phyloP scores from a whole-genome alignment of 495 filamentous ascomycete species.

The Antarctomyces pellizariae region DNA sequence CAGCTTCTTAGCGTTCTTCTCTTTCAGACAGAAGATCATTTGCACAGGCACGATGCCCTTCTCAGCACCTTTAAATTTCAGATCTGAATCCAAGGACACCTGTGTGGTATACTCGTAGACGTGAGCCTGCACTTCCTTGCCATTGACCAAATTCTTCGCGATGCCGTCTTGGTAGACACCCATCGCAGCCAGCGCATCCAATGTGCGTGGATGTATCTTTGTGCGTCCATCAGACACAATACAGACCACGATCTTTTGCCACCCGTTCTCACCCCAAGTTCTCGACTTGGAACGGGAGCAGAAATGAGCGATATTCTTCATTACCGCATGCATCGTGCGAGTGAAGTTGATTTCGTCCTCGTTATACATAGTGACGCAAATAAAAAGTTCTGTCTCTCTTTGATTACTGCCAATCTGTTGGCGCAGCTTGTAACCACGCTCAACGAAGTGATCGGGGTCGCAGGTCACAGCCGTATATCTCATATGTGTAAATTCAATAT shows the following conservation, averaged over 20 bases:
- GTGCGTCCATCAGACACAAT: constrained; percentile 84
- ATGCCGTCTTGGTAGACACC: constrained; percentile 98
- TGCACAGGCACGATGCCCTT: constrained; percentile 98
- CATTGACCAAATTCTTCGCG: constrained; percentile 93
- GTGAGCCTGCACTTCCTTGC: constrained; percentile 62
- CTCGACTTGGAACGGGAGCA: constrained; percentile 78
- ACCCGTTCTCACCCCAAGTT: constrained; percentile 92
- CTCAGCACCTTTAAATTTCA: constrained; percentile 97
- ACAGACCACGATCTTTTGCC: constrained; percentile 98
- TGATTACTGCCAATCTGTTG: constrained; percentile 73
- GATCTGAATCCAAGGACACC: constrained; percentile 78
- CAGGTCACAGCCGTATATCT: constrained; percentile 99
- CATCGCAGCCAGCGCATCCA: constrained; percentile 91
- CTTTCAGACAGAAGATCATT: constrained; percentile 96
- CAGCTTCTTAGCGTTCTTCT: constrained; percentile 92
- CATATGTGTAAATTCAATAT: constrained; percentile 97
- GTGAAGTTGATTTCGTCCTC: constrained; percentile 93
- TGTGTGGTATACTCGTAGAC: constrained; percentile 99
- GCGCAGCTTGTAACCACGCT: constrained; percentile 77
- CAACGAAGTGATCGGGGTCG: constrained; percentile 85
- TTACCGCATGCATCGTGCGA: constrained; percentile 94
- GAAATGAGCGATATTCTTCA: constrained; percentile 94
- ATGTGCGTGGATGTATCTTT: constrained; percentile 81
- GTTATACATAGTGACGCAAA: constrained; percentile 99
- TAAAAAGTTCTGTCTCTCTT: constrained; percentile 93